Conservation (phyloP, 345 rosid species). For the Toxicodendron radicans region DNA sequence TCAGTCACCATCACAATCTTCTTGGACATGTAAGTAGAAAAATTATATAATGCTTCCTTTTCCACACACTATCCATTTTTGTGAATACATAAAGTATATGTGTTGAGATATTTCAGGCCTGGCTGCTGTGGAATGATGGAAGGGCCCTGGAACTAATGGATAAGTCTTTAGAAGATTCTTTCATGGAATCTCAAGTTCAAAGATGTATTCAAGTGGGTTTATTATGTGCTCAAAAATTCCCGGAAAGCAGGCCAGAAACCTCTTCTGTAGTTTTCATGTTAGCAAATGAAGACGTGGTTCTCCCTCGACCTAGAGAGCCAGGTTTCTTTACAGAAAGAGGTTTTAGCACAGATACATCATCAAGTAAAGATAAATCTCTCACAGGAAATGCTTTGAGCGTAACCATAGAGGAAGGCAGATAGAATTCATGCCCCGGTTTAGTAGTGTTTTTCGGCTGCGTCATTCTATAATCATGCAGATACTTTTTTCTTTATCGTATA, state of each 20-base stretch:
- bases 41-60: too few relatives aligned
- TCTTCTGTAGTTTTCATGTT: slow-evolving; percentile 33
- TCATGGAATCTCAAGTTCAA: slow-evolving; percentile 12
- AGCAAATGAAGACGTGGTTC: slow-evolving; percentile 21
- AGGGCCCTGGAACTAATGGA: slow-evolving; percentile 23
- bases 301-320: slow-evolving; percentile 41
- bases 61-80: not conserved
- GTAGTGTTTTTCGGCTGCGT: too few relatives aligned
- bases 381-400: slow-evolving; percentile 2
- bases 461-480: too few relatives aligned
- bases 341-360: not conserved
- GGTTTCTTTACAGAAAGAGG: slow-evolving; percentile 27
- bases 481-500: too few relatives aligned
- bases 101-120: slow-evolving; percentile 24
- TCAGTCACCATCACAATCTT: slow-evolving; percentile 20
- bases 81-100: not conserved
- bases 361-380: not conserved
- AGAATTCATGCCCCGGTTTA: not conserved
- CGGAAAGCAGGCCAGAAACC: slow-evolving; percentile 31
- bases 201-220: slow-evolving; percentile 37
- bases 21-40: slow-evolving; percentile 28
- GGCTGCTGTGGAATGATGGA: slow-evolving; percentile 33
- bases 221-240: slow-evolving; percentile 32
- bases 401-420: slow-evolving; percentile 10
- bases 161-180: not conserved